Conservation (phyloP, 768 basidiomycete genomes). For the Suillus discolor region DNA sequence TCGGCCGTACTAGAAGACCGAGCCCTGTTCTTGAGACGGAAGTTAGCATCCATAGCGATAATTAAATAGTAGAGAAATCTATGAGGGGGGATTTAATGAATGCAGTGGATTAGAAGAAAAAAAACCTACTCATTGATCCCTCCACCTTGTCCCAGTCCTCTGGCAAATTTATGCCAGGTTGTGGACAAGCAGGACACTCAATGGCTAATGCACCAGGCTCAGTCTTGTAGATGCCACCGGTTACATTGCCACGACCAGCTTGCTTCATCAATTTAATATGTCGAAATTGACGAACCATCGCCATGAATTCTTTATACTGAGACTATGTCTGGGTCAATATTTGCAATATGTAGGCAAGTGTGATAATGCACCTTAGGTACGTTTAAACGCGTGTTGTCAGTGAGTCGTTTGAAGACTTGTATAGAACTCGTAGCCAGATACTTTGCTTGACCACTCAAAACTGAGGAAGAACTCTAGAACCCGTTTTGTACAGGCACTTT, state of each 20-base stretch:
- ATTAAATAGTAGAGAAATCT: constrained; percentile 32
- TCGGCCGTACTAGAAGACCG: constrained; percentile 14
- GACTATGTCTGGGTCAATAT: not conserved
- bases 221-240: not conserved
- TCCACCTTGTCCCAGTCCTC: constrained; percentile 7
- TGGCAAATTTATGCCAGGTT: constrained; percentile 10
- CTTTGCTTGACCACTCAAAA: constrained; percentile 19
- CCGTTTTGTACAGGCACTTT: too few species aligned
- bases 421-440: constrained; percentile 24
- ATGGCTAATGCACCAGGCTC: constrained; percentile 22
- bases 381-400: constrained; percentile 19
- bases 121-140: constrained; percentile 20
- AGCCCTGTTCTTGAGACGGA: constrained; percentile 32
- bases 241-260: not conserved
- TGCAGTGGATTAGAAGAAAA: not conserved
- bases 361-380: constrained; percentile 2
- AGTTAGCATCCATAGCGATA: constrained; percentile 27
- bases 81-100: not conserved
- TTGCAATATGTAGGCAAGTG: not conserved
- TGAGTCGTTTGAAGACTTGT: constrained; percentile 14
- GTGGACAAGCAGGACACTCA: constrained; percentile 10
- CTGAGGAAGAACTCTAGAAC: constrained; percentile 15
- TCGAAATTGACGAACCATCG: not conserved
- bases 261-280: not conserved
- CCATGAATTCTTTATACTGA: constrained; percentile 3